Conservation (phyloP, 345 rosid genomes). For the Eucalyptus urophylla region DNA sequence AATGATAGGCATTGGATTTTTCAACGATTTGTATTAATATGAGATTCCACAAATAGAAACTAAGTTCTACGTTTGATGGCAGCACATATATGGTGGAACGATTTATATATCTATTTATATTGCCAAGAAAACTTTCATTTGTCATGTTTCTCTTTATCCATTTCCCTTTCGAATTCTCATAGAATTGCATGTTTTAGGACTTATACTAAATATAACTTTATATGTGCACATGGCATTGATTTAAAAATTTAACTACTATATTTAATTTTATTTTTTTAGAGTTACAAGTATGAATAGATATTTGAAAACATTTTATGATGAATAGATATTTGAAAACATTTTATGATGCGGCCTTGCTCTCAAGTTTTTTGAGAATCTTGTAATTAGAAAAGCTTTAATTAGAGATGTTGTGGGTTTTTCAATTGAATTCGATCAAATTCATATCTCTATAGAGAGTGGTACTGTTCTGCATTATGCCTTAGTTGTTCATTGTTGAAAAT, state of each 20-base stretch:
- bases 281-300: neutral
- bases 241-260: neutral
- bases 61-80: neutral
- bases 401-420: neutral
- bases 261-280: neutral
- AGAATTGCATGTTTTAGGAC: neutral
- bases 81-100: neutral
- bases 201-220: neutral
- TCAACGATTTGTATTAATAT: fast-evolving
- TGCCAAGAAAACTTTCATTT: neutral
- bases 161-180: neutral
- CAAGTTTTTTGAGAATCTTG: neutral
- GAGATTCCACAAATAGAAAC: neutral
- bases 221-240: neutral
- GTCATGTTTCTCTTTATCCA: neutral
- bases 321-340: neutral
- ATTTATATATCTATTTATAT: neutral
- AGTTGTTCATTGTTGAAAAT: neutral
- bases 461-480: neutral
- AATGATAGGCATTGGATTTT: neutral
- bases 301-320: neutral
- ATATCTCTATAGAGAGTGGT: neutral
- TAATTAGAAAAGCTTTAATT: neutral
- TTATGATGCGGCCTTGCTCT: neutral
- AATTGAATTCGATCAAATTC: neutral